Base-by-base conservation (phyloP, 1,139 yeast species). In the Suhomyces chickasaworum region DNA sequence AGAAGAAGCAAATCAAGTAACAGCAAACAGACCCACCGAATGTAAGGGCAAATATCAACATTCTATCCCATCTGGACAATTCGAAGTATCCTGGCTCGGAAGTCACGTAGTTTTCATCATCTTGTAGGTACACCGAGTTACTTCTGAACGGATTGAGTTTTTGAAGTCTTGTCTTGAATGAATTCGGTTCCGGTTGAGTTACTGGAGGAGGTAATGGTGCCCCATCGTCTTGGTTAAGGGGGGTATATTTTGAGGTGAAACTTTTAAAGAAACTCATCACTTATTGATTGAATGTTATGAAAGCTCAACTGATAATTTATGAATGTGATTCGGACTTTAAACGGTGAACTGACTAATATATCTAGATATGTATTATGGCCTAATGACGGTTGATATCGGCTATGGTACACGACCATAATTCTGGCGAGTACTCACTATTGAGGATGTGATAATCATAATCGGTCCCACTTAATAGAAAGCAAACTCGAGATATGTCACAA, bases 31-130 rank as follows among this genome's bases (percentile, higher is more conserved):
- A 72, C 1, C 85, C 86, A 3, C 76, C 77, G 56, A 82, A 71
- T 0, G 83, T 75, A 35, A 81, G 70, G 1, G 73, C 78, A 61
- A 82, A 82, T 4, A 82, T 69, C 13, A 82, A 63, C 69, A 81
- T 72, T 48, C 86, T 64, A 58, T 82, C 87, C 80, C 84, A 80
- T 45, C 79, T 67, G 3, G 83, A 77, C 22, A 82, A 66, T 47
- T 75, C 78, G 49, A 77, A 69, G 53, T 67, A 66, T 4, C 79
- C 78, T 0, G 78, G 77, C 13, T 74, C 75, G 1, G 75, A 60
- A 1, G 78, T 72, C 31, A 73, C 79, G 51, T 71, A 71, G 51
- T 71, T 70, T 7, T 71, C 76, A 22, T 74, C 78, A 46, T 74
- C 80, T 21, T 62, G 71, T 25, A 75, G 61, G 54, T 70, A 70